Base-by-base conservation (phyloP, 768 basidiomycete genomes). In the Tricholoma matsutake region DNA sequence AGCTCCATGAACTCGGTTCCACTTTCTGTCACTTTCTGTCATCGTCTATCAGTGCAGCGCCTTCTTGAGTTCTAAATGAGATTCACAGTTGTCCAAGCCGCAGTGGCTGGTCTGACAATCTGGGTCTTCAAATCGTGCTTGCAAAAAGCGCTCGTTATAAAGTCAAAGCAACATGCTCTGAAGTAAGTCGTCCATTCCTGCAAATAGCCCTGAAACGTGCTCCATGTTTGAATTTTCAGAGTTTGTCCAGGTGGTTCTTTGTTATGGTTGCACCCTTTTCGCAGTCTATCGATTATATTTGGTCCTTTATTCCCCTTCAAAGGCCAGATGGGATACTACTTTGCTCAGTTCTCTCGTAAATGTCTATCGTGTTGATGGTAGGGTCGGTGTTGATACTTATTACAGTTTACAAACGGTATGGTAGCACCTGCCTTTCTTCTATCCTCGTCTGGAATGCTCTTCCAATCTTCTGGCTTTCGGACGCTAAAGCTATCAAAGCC, bases 381-480 rank as follows among this genome's bases (percentile, higher is more conserved):
- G 1, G 43, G 25, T 29, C 37, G 11, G 34, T 49, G n/a, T 6
- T 25, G 9, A 43, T 32, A 41, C 18, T 37, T 14, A 25, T 13
- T 4, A 16, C 34, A 82, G 80, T 69, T n/a, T 80, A 79, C 64
- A 64, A 65, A 39, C 68, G 74, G 56, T 73, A 76, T 41, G 73
- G 79, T 28, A 75, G 72, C 58, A 82, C 81, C 0, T 69, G 68
- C 18, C 63, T 80, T 18, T 72, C 73, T 10, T 75, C 80, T 6
- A 69, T 79, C 28, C 54, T 59, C 1, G 58, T 81, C 45, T 71
- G 64, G 64, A 55, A 64, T 8, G 68, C 72, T 25, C 69, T 65
- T 10, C 75, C 70, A 0, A 68, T 68, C 9, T 75, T 76, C 60
- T 83, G 79, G 78, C 34, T 83, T 14, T 71, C 78, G 13, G 82